Percentiles rank a stretch among this genome's conserved stretches.
Conservation (phyloP, 768 basidiomycete genomes). For the Neoboletus magnificus region DNA sequence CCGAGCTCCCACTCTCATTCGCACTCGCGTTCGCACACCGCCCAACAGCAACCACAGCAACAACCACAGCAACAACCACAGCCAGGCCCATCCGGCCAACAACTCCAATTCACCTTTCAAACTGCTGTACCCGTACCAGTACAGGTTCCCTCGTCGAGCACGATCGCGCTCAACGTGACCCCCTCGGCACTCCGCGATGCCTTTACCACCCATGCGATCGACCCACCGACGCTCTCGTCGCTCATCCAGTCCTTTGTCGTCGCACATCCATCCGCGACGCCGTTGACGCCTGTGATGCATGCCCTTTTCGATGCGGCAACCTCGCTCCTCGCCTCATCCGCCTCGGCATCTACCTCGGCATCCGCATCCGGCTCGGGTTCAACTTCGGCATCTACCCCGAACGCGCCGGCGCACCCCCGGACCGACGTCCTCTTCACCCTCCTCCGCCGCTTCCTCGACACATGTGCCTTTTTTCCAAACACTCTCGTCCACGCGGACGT, state of each 20-base stretch:
- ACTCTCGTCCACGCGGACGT: conserved; percentile 52
- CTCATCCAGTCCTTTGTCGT: conserved; percentile 51
- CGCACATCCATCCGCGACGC: conserved; percentile 47
- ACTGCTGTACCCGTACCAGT: conserved; percentile 43
- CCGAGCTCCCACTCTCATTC: conserved; percentile 34
- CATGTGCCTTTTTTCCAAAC: conserved; percentile 48
- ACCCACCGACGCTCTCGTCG: conserved; percentile 47
- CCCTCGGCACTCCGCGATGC: conserved; percentile 31
- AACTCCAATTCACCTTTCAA: conserved; percentile 45
- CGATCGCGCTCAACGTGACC: conserved; percentile 30
- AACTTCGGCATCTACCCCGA: conserved; percentile 22
- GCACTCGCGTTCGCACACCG: conserved; percentile 1
- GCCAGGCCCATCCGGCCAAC: conserved; percentile 29
- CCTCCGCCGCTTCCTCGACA: conserved; percentile 51
- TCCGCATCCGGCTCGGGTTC: conserved; percentile 35
- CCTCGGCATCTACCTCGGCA: conserved; percentile 30
- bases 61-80: conserved; percentile 32
- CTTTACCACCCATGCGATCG: conserved; percentile 37
- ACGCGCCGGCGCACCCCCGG: neutral
- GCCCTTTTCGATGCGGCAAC: conserved; percentile 53
- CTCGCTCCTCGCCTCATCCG: conserved; percentile 20
- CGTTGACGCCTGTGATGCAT: conserved; percentile 48
- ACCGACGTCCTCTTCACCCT: conserved; percentile 12
- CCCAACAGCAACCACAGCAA: conserved; percentile 4
- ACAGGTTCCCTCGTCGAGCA: conserved; percentile 10